Evolutionary conservation across 2,329 filamentous ascomycete species (phyloP), one percentile per base, ranked within the genome.

Genomic region (Diatrype stigma): DNA sequence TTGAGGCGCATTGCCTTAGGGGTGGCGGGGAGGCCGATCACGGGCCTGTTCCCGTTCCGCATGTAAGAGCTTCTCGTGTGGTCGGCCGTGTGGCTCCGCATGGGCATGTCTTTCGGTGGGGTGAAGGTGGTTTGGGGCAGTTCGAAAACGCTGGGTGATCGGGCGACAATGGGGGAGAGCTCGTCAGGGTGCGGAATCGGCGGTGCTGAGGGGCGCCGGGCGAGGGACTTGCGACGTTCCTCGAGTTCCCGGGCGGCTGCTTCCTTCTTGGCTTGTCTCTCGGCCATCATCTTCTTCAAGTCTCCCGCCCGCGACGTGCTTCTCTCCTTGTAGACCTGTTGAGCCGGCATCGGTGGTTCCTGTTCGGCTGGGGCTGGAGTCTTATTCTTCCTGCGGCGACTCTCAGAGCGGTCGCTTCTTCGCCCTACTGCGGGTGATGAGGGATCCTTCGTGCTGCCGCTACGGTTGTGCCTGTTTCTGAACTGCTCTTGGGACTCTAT

Each of bases 1-100:
- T 89, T 84, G 1, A 95, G 84, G 19, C 88, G 83, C 91, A 96
- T 96, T 1, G 91, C 91, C 71, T 90, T 86, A 28, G 93, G 92
- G 1, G 92, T 96, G 2, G 91, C 90, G 14, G 93, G 91, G n/a
- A 96, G 79, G 0, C 91, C 92, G 47, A 93, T 79, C 6, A 81
- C 78, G 1, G 79, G 74, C 1, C 77, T 77, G 2, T 63, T 70
- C 16, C 68, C 67, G 53, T 66, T 71, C 47, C 67, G 69, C 14
- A 74, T 73, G 54, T 77, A 78, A 66, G 80, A 79, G 64, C 73
- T 76, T 54, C 70, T 70, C 2, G 74, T 77, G 2, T 84, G 81
- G 53, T 87, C 85, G 2, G 82, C 85, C 7, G 86, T 89, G 44
- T 83, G 80, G 60, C 84, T 86, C 49, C 86, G 79, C 23, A 74